Evolutionary conservation across 108 stramenopile species (phyloP), one percentile per base, ranked within the genome.

Genomic region (Schizochytrium sp.): DNA sequence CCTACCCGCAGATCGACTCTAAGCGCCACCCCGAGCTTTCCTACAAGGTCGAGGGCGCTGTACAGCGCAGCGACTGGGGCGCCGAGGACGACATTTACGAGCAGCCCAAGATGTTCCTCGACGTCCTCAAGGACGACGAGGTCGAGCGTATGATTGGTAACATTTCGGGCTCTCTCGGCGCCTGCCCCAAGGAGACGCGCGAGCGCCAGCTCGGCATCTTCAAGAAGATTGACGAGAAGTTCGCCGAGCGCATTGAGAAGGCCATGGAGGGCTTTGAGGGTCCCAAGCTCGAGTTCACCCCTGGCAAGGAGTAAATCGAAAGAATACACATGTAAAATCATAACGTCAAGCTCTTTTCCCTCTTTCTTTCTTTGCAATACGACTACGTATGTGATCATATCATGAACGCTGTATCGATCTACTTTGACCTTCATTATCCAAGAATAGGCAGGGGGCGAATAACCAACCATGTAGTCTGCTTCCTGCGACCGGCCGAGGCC

Each of bases 191-290:
- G 76, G 92, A 94, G 89, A 92, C 94, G 44, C 93, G 93, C 47
- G 57, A 91, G 71, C 92, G 95, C 14, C 93, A 94, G 10, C 91
- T 95, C 60, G 92, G 91, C 44, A 93, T 93, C 88, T 95, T 94
- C 47, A 88, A 93, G 16, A 89, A 92, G 18, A 94, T 93, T 14
- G 94, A 95, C 76, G 63, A 69, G 41, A 69, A 69, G 18, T 69
- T 69, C 3, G 63, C 63, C 10, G 63, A 69, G 41, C 63, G 63
- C 41, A 14, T 69, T 23, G 63, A 69, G 41, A 69, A 69, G 63
- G 63, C 63, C 3, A 69, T 69, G 63, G 63, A 69, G 41, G 63
- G 63, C 41, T 14, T 18, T 18, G 34, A 69, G 63, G 63, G 4
- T 23, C 63, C 63, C 34, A 41, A 69, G 63, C 63, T 69, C 34